Evolutionary conservation across 768 basidiomycete genomes (phyloP).

Genomic region (Podaxis mareebaensis): DNA sequence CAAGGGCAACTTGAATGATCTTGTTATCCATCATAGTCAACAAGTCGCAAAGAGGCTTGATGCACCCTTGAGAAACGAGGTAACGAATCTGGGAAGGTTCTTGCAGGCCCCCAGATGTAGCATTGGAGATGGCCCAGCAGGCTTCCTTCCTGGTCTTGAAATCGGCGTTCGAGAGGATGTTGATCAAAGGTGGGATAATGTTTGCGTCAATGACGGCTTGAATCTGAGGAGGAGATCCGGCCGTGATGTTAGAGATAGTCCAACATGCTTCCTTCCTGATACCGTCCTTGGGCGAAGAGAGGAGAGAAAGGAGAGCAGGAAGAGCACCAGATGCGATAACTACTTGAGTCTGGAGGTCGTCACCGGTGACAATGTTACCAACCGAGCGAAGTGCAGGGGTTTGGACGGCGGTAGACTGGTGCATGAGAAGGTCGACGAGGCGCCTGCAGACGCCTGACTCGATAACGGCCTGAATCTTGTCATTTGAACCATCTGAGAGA

Average conservation of each 20-base stretch:
- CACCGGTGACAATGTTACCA: slow-evolving; percentile 98
- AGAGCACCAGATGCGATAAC: slow-evolving; percentile 98
- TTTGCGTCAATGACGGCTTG: slow-evolving; percentile 98
- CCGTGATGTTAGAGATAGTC: slow-evolving; percentile 99
- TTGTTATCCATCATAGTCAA: slow-evolving; percentile 99
- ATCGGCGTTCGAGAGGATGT: slow-evolving; percentile 95
- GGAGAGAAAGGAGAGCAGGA: slow-evolving; percentile 86
- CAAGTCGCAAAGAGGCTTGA: slow-evolving; percentile 97
- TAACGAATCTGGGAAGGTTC: slow-evolving; percentile 98
- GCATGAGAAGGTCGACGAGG: slow-evolving; percentile 96
- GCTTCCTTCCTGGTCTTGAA: slow-evolving; percentile 99
- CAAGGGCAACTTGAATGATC: slow-evolving; percentile 97
- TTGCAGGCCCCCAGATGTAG: slow-evolving; percentile 95
- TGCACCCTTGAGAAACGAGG: slow-evolving; percentile 96
- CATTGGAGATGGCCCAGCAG: slow-evolving; percentile 99
- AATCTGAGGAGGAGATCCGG: slow-evolving; percentile 95
- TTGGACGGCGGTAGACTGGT: slow-evolving; percentile 92
- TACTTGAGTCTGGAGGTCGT: slow-evolving; percentile 98
- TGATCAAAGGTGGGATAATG: slow-evolving; percentile 96
- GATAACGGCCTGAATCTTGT: slow-evolving; percentile 99
- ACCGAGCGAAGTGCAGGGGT: slow-evolving; percentile 98
- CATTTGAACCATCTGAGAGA: slow-evolving; percentile 97
- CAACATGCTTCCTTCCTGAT: slow-evolving; percentile 99
- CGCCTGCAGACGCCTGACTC: slow-evolving; percentile 97
- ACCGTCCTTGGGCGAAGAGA: slow-evolving; percentile 97